Evolutionary conservation across 768 basidiomycete species (phyloP).

Genomic region (Astraeus odoratus): DNA sequence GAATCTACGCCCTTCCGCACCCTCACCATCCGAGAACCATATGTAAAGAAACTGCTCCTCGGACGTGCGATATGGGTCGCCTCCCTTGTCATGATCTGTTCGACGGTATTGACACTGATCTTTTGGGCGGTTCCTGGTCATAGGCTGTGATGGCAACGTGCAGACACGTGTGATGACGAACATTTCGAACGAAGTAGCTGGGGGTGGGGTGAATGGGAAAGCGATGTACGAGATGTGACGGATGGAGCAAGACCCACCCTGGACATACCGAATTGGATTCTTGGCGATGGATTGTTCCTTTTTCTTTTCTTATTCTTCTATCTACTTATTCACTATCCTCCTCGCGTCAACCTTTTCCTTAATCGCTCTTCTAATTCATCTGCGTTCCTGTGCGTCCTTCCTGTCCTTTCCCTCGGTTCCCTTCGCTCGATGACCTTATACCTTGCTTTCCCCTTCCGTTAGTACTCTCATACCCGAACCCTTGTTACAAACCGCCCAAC

Average conservation of each 20-base stretch:
- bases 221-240: conserved; percentile 5
- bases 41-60: conserved; percentile 84
- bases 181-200: neutral
- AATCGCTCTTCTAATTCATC: conserved; percentile 21
- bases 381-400: conserved; percentile 13
- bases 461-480: conserved; percentile 20
- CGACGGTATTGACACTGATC: conserved; percentile 77
- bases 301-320: conserved; percentile 24
- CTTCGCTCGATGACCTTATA: conserved; percentile 5
- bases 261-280: conserved; percentile 16
- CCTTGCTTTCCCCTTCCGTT: conserved; percentile 15
- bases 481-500: conserved; percentile 9
- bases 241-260: conserved; percentile 12
- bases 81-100: conserved; percentile 67
- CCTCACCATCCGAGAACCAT: conserved; percentile 85
- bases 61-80: conserved; percentile 91
- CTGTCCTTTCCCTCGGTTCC: conserved; percentile 12
- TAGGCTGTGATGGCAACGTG: conserved; percentile 47
- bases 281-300: conserved; percentile 12
- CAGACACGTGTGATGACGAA: conserved; percentile 3
- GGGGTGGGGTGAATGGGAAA: conserved; percentile 4
- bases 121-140: conserved; percentile 98
- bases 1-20: conserved; percentile 97
- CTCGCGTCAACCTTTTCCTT: conserved; percentile 12
- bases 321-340: conserved; percentile 22